Evolutionary conservation across 2,329 filamentous ascomycete genomes (phyloP), one percentile per base, ranked within the genome.

Genomic region (Fusarium bulbicola): DNA sequence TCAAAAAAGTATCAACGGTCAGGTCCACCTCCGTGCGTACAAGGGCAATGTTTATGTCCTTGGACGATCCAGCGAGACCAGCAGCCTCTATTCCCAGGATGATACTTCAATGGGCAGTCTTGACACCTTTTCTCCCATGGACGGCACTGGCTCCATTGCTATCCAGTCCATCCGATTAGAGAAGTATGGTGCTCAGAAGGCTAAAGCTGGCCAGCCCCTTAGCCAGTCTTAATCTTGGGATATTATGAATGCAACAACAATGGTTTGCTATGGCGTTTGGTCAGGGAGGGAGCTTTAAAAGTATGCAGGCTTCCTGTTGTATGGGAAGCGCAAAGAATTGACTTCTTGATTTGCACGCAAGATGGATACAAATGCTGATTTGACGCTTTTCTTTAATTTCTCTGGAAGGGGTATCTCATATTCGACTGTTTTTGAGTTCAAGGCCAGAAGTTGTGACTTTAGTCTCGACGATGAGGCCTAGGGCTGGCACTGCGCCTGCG

Each of bases 71-170:
- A 84, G 82, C 68, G 79, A 84, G 64, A 80, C 82, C 46, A 81
- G 79, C 77, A 88, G 87, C 78, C 83, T 90, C 8, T 89, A 89
- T 82, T 83, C 79, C 15, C 84, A 85, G 78, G 80, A 85, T 59
- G 82, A 89, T 66, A 82, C 84, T 4, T 84, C 80, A 57, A 89
- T 89, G 70, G 87, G 80, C 74, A 85, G 84, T 78, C 85, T 91
- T 80, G 89, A 73, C 82, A 86, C 86, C 76, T 91, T 92, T 85
- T 87, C 87, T 72, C 88, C 85, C 73, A 93, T 93, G 91, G 92
- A 94, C 80, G 90, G 90, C 75, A 88, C 79, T 26, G 87, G 87
- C 32, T 91, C 92, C 79, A 91, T 95, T 79, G 87, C 53, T 83
- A 73, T 73, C 28, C 70, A 71, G 32, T 62, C 70, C 32, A 74